Base-by-base conservation (phyloP, 2,329 filamentous ascomycete genomes). In the Colletotrichum sublineola region DNA sequence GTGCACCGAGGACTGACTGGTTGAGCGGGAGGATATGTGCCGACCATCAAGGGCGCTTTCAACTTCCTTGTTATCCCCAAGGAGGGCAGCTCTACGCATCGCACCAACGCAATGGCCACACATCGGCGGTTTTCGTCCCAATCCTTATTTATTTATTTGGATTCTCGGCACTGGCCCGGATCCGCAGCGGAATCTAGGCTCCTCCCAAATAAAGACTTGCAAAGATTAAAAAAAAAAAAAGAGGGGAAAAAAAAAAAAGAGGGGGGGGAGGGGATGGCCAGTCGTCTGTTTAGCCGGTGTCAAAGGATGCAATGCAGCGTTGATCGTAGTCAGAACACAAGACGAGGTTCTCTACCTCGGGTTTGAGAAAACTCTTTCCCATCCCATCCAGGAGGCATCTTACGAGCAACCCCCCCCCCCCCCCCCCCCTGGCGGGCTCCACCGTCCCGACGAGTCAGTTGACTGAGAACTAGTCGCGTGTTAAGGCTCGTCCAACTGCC, bases 401-500 rank as follows among this genome's bases (percentile, higher is more conserved):
- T 36, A 42, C 44, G 53, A 65, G 40, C 58, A 48, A 36, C 9
- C 36, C 33, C 42, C 36, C 52, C 24, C 24, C 24, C 24, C 24
- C 24, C 24, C 24, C 24, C 24, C 24, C 24, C 24, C n/a, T n/a
- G 24, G 52, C 57, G 29, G 6, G 7, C 52, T 31, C 29, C 11
- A 11, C 36, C 29, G 15, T 4, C 53, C 31, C 53, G 52, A 24
- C 65, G 69, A 72, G 69, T 68, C 69, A 72, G 52, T 55, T 3
- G n/a, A 1, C 44, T 7, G 68, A 40, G 48, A 20, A 33, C 55
- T 31, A 36, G 55, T 53, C 15, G 36, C 40, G 36, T 38, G 40
- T 31, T 15, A 14, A 20, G 50, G 60, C 69, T 60, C 69, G 29
- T 72, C 66, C 58, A 68, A 58, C 53, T 72, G 69, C 69, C 65